Base-by-base conservation (phyloP, 108 stramenopile genomes). In the Nannochloropsis gaditana region DNA sequence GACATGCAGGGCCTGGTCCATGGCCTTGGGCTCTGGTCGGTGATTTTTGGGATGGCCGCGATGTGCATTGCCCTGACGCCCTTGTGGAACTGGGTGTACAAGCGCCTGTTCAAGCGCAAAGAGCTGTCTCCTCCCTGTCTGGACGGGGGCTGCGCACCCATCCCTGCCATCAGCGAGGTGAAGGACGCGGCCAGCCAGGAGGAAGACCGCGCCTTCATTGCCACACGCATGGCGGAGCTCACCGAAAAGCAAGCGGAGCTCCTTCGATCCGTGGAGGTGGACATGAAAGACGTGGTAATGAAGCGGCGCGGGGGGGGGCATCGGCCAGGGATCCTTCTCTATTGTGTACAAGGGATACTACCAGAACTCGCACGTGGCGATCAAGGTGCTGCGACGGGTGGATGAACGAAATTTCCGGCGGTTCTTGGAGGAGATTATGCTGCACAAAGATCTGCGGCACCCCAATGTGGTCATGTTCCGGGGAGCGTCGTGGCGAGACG, bases 391-490 rank as follows among this genome's bases (percentile, higher is more conserved):
- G n/a, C 15, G n/a, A n/a, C 15, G n/a, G 59, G 59, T 73, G 4
- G 59, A 73, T 73, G 59, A 73, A n/a, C 15, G 59, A 6, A 73
- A 73, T 73, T 73, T 73, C 59, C 15, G 59, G 59, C 59, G 59
- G 4, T 73, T 73, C n/a, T 8, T 73, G 8, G 59, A 73, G 8
- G 59, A 73, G 73, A 31, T 73, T 1, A 2, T 43, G 21, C 31
- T 41, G 85, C 31, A 43, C 17, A 82, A 88, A 84, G 87, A 80
- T 31, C 45, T 88, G 50, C 21, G 82, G 44, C 87, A 88, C 47
- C 87, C 87, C 47, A 88, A 88, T 84, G 84, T 88, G 47, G 84
- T 88, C 45, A 44, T 59, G 47, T 44, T 88, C 41, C 80, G 84
- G 11, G 84, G 87, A 15, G 84, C 87, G 44, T 79, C 59, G 21